Percentiles rank a stretch among this genome's conserved stretches.
Evolutionary conservation across 768 basidiomycete species (phyloP).

Genomic region (Tricholoma flavovirens): DNA sequence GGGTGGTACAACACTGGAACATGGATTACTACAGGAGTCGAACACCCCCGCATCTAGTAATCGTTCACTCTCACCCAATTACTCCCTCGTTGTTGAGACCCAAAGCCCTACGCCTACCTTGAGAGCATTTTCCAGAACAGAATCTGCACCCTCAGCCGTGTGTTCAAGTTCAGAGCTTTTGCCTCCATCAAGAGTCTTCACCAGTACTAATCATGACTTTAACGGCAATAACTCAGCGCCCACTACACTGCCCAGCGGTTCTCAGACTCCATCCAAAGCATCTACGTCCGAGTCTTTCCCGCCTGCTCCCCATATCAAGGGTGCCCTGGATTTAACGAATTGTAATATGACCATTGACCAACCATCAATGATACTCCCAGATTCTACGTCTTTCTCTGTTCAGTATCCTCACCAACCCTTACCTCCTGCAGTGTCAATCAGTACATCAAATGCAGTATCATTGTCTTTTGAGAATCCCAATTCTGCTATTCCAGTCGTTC

Average conservation of each 20-base stretch:
- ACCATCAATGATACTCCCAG: background rate
- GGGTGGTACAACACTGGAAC: background rate
- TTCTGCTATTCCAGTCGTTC: background rate
- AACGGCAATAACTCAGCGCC: background rate
- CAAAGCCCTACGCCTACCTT: slow-evolving; percentile 1
- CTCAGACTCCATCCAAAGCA: background rate
- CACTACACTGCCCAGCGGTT: background rate
- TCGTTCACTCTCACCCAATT: background rate
- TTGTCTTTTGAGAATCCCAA: background rate
- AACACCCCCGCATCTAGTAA: background rate
- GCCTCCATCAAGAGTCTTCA: slow-evolving; percentile 5
- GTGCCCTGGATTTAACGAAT: background rate
- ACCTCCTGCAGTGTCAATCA: background rate
- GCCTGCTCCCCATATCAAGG: background rate
- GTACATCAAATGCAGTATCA: background rate
- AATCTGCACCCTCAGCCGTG: slow-evolving; percentile 7
- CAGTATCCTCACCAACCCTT: background rate
- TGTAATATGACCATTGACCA: background rate
- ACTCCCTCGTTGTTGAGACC: background rate
- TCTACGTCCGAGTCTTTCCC: background rate
- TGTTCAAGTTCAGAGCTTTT: slow-evolving; percentile 1
- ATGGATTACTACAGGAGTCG: background rate
- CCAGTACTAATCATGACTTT: background rate
- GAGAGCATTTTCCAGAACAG: slow-evolving; percentile 9
- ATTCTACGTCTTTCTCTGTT: background rate